phyloP scores from a whole-genome alignment of 2,329 filamentous ascomycete genomes.

The Colletotrichum simmondsii region DNA sequence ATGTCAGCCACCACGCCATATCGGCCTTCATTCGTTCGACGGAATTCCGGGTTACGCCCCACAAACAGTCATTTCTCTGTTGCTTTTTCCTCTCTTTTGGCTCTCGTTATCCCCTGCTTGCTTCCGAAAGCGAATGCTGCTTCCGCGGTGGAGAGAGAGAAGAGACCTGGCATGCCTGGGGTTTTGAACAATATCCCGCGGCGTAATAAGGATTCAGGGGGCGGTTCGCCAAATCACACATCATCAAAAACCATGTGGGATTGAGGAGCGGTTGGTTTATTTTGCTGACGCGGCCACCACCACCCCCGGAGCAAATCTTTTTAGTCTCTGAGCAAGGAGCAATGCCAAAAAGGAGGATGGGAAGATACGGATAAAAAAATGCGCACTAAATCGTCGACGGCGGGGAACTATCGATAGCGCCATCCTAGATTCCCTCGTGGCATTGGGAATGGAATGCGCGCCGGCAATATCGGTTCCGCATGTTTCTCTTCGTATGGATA shows the following conservation, averaged over 20 bases:
- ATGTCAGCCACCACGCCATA: slow-evolving; percentile 29
- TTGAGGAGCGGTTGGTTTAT: slow-evolving; percentile 6
- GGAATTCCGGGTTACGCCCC: neutral
- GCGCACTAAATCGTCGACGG: slow-evolving; percentile 19
- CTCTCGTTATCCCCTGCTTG: slow-evolving; percentile 2
- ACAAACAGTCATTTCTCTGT: neutral
- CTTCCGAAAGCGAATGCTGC: slow-evolving; percentile 27
- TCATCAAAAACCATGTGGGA: neutral
- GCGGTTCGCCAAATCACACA: neutral
- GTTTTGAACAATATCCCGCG: neutral
- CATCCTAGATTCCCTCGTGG: slow-evolving; percentile 31
- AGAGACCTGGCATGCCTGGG: too few species aligned
- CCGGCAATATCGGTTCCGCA: slow-evolving; percentile 22
- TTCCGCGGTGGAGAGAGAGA: slow-evolving; percentile 11
- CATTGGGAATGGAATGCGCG: slow-evolving; percentile 19
- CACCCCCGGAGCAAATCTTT: neutral
- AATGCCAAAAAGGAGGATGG: neutral
- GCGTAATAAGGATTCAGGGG: slow-evolving; percentile 6
- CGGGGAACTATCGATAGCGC: slow-evolving; percentile 27
- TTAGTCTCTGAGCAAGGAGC: slow-evolving; percentile 6
- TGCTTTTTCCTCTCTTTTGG: neutral
- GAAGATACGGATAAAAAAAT: neutral
- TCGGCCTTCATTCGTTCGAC: slow-evolving; percentile 29
- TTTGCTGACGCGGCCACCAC: slow-evolving; percentile 28
- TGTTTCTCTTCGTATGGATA: neutral